Conservation (phyloP, 345 rosid species). For the Hibiscus tridactylites region DNA sequence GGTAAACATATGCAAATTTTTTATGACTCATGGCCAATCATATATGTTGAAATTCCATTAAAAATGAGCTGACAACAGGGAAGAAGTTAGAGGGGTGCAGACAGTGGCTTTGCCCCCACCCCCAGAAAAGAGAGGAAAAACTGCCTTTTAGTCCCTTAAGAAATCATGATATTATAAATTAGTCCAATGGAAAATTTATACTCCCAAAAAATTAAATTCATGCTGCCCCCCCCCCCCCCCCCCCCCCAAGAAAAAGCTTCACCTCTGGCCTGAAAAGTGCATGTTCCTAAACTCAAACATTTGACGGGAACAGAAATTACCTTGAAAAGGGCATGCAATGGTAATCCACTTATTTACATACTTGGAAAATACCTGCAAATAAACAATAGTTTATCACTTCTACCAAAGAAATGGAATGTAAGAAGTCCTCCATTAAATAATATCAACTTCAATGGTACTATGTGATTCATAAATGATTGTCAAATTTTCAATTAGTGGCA, state of each 20-base stretch:
- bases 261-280: not conserved
- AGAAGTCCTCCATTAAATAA: slow-evolving; percentile 2
- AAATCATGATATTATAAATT: no score
- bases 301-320: slow-evolving; percentile 22
- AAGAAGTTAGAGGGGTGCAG: no score
- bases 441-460: not conserved
- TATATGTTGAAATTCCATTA: not conserved
- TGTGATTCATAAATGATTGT: slow-evolving; percentile 4
- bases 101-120: no score
- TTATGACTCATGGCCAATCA: not conserved
- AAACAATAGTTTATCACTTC: slow-evolving; percentile 7
- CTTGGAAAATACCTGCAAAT: slow-evolving; percentile 60
- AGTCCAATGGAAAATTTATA: no score
- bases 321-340: slow-evolving; percentile 90
- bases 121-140: no score
- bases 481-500: slow-evolving; percentile 5
- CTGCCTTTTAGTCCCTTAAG: no score
- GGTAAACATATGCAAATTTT: no score
- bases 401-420: not conserved
- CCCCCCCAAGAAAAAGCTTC: no score
- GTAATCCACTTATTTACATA: slow-evolving; percentile 79
- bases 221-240: no score
- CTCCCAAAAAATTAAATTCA: no score
- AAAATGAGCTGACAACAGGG: not conserved
- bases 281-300: not conserved